Evolutionary conservation across 345 rosid species (phyloP).

Genomic region (Dovyalis caffra): DNA sequence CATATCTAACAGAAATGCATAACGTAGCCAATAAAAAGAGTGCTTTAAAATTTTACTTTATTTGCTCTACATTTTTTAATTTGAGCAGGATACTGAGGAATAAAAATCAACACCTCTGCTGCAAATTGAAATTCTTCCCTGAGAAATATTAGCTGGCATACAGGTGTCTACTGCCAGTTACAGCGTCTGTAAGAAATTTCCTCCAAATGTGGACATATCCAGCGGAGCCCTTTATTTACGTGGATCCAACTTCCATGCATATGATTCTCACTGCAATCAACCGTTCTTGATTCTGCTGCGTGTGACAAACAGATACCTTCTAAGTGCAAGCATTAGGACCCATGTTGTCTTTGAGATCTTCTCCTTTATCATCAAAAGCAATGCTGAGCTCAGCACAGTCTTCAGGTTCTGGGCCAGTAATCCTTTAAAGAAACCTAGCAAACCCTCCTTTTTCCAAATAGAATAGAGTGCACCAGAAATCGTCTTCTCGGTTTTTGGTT

Average conservation of each 20-base stretch:
- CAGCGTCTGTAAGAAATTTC: slow-evolving; percentile 6
- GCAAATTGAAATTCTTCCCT: neutral
- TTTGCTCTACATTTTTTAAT: neutral
- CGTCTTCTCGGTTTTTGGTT: slow-evolving; percentile 11
- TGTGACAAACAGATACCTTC: slow-evolving; percentile 17
- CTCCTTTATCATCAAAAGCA: slow-evolving; percentile 36
- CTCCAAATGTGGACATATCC: neutral
- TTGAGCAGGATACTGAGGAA: neutral
- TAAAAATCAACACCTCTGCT: neutral
- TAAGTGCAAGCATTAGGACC: slow-evolving; percentile 28
- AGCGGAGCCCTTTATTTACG: slow-evolving; percentile 2
- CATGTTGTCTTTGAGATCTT: slow-evolving; percentile 28
- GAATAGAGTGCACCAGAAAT: slow-evolving; percentile 10
- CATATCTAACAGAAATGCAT: too few species aligned
- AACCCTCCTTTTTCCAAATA: slow-evolving; percentile 30
- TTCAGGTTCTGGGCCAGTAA: slow-evolving; percentile 31
- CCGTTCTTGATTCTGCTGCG: slow-evolving; percentile 43
- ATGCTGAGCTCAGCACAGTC: slow-evolving; percentile 27
- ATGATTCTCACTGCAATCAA: slow-evolving; percentile 12
- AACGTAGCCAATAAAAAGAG: neutral
- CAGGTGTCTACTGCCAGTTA: neutral
- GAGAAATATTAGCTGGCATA: neutral
- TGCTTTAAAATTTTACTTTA: neutral
- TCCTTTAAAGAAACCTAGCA: slow-evolving; percentile 34
- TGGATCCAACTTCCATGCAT: neutral